Evolutionary conservation across 116 monocot species (phyloP), one percentile per base, ranked within the genome.

Genomic region (Posidonia oceanica): DNA sequence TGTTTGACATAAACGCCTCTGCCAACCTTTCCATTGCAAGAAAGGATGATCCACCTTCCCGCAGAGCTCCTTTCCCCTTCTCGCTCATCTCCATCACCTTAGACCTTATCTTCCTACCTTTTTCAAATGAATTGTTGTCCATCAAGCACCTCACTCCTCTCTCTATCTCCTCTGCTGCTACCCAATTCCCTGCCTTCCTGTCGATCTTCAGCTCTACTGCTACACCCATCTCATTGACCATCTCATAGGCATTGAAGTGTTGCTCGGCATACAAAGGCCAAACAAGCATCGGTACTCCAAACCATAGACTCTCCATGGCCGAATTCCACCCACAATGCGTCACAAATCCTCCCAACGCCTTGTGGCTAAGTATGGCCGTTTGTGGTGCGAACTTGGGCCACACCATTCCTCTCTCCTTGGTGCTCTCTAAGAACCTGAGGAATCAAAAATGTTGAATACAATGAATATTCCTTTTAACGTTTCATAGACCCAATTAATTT

Each of bases 241-340:
- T 57, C 75, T 75, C 70, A 64, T 23, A 74, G 15, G 59, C 72
- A 55, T 79, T 78, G 36, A 79, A 21, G 57, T 68, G 67, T 66
- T 85, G 85, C 76, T 85, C 81, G 20, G 64, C 76, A 20, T 48
- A 51, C 54, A 77, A 29, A n/a, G 72, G 72, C 72, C 59, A 72
- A 7, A 59, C 75, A 17, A 76, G 20, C 81, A 81, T 81, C n/a
- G 85, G 75, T 58, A 85, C 85, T 2, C 81, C 85, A 42, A 61
- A 75, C 75, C 61, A 75, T 51, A 75, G 4, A 52, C 75, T 63
- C 77, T 86, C 89, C 55, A 81, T 4, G 63, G 54, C 53, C 37
- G 81, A 83, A 73, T 89, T 86, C 89, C 54, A 89, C n/a, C n/a
- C n/a, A n/a, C n/a, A n/a, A n/a, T n/a, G n/a, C n/a, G n/a, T n/a